Conservation (phyloP, 2,329 filamentous ascomycete genomes). For the Penicillium sp. region DNA sequence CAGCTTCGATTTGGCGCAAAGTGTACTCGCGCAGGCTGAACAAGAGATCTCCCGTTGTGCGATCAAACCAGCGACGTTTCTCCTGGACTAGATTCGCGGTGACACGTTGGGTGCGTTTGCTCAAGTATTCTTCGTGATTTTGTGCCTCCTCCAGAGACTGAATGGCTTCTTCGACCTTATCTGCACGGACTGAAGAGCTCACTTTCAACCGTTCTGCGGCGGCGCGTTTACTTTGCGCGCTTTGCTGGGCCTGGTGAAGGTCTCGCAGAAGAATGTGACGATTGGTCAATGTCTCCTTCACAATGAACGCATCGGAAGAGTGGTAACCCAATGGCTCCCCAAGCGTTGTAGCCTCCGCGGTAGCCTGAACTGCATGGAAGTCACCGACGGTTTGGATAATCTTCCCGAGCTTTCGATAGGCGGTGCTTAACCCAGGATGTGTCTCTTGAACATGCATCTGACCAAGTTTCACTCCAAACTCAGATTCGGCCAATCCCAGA, state of each 20-base stretch:
- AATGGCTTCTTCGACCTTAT: slow-evolving; percentile 99
- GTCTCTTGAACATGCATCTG: slow-evolving; percentile 85
- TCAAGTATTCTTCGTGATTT: slow-evolving; percentile 71
- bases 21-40: slow-evolving; percentile 85
- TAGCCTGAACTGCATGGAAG: slow-evolving; percentile 92
- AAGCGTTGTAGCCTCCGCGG: slow-evolving; percentile 88
- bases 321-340: slow-evolving; percentile 93
- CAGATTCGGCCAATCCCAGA: slow-evolving; percentile 83
- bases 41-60: slow-evolving; percentile 78
- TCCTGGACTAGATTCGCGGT: slow-evolving; percentile 84
- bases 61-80: slow-evolving; percentile 81
- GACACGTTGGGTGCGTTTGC: slow-evolving; percentile 79
- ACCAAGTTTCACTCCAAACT: slow-evolving; percentile 85
- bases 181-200: slow-evolving; percentile 76
- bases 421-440: slow-evolving; percentile 78
- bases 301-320: slow-evolving; percentile 91
- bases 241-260: slow-evolving; percentile 82
- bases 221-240: slow-evolving; percentile 71
- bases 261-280: slow-evolving; percentile 94
- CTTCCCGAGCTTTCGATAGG: slow-evolving; percentile 91
- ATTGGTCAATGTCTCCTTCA: slow-evolving; percentile 97
- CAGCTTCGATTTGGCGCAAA: slow-evolving; percentile 88
- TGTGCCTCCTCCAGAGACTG: slow-evolving; percentile 80
- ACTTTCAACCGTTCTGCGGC: slow-evolving; percentile 85
- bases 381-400: slow-evolving; percentile 90